A percentile compares a stretch with the other conserved stretches of the same genome.
phyloP scores from a whole-genome alignment of 805 yeast genomes.

The Lachancea fermentati region DNA sequence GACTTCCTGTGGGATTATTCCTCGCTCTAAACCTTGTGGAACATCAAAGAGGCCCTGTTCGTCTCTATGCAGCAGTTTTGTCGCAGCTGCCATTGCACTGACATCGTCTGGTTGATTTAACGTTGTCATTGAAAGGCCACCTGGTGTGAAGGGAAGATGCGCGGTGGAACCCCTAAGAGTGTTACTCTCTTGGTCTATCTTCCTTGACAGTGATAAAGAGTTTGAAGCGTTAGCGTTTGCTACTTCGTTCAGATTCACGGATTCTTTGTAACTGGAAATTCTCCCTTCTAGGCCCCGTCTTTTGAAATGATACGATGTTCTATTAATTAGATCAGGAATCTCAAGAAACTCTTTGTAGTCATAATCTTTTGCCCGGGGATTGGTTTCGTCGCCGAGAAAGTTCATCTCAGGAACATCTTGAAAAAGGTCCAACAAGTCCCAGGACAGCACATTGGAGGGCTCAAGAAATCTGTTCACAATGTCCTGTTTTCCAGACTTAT shows the following conservation, averaged over 20 bases:
- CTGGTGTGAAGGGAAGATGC: constrained; percentile 87
- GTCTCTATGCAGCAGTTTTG: constrained; percentile 54
- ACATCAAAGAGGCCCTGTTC: constrained; percentile 69
- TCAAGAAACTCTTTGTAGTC: constrained; percentile 44
- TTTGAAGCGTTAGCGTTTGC: constrained; percentile 53
- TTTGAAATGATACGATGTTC: constrained; percentile 62
- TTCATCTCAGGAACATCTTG: constrained; percentile 48
- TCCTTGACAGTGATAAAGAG: constrained; percentile 68
- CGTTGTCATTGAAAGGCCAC: constrained; percentile 49
- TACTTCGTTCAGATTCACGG: constrained; percentile 43
- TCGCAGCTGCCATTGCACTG: constrained; percentile 21
- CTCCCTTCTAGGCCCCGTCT: constrained; percentile 72
- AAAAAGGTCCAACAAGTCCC: constrained; percentile 66
- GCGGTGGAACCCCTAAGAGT: constrained; percentile 64
- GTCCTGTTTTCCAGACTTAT: constrained; percentile 14
- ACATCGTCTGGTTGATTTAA: constrained; percentile 15
- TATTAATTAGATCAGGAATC: constrained; percentile 54
- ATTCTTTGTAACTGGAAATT: constrained; percentile 60
- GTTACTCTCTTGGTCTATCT: constrained; percentile 55
- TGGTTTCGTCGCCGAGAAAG: constrained; percentile 16
- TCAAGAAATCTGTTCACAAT: constrained; percentile 43
- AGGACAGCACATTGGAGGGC: constrained; percentile 58
- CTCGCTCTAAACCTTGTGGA: constrained; percentile 79
- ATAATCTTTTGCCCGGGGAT: constrained; percentile 10
- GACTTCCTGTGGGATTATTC: constrained; percentile 39